Conservation (phyloP, 495 filamentous ascomycete genomes). For the Trichoderma gamsii region DNA sequence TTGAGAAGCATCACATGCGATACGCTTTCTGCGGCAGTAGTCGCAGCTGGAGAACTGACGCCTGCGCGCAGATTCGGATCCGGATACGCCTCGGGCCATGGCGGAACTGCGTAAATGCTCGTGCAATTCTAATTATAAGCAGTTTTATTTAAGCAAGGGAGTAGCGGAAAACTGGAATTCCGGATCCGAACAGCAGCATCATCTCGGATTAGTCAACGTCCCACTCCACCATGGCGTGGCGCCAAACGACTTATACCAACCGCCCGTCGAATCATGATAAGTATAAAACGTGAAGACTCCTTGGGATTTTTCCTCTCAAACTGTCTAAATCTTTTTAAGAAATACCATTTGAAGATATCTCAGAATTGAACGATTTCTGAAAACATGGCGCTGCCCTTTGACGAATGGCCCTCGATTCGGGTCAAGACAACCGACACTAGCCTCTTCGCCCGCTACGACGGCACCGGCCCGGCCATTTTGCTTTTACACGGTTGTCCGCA, state of each 20-base stretch:
- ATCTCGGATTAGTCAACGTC: neutral
- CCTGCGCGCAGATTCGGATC: neutral
- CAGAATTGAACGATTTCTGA: too few relatives aligned
- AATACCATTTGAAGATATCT: too few relatives aligned
- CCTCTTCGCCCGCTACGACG: constrained; percentile 5
- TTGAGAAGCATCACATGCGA: constrained; percentile 3
- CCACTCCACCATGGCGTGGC: neutral
- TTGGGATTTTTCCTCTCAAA: too few relatives aligned
- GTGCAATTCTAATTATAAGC: neutral
- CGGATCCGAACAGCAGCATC: neutral
- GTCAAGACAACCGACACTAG: neutral
- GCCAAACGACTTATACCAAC: neutral
- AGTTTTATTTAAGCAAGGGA: neutral
- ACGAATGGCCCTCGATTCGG: neutral
- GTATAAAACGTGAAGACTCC: too few relatives aligned
- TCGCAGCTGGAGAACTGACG: constrained; percentile 6
- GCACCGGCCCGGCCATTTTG: neutral
- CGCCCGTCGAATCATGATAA: neutral
- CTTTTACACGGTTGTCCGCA: neutral
- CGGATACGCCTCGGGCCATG: neutral
- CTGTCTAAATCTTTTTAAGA: too few relatives aligned
- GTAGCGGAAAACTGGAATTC: neutral
- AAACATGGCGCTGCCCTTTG: neutral
- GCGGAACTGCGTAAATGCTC: neutral
- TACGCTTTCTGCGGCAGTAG: neutral